phyloP scores from a whole-genome alignment of 192 early-diverging fungal genomes.

The Backusella australiensis region DNA sequence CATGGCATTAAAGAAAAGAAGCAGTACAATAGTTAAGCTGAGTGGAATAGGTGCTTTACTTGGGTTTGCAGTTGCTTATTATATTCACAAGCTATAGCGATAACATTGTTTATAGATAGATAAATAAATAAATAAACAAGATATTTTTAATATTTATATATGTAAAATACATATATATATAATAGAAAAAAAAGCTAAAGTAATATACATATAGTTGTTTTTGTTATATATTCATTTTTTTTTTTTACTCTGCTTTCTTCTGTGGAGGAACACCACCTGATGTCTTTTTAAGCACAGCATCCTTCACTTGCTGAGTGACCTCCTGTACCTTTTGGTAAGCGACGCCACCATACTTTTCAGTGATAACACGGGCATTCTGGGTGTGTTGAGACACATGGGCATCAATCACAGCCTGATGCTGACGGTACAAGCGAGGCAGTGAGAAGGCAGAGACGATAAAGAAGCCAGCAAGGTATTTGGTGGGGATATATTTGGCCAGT shows the following conservation, averaged over 20 bases:
- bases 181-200: not conserved
- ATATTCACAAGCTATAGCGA: not conserved
- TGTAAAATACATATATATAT: not conserved
- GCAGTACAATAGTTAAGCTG: not conserved
- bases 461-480: slow-evolving; percentile 27
- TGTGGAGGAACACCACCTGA: not conserved
- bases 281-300: not conserved
- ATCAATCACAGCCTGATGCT: slow-evolving; percentile 30
- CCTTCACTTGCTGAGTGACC: not conserved
- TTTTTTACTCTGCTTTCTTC: not conserved
- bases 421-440: slow-evolving; percentile 26
- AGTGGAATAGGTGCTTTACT: not conserved
- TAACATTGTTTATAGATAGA: not conserved
- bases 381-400: slow-evolving; percentile 21
- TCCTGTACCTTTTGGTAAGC: slow-evolving; percentile 18
- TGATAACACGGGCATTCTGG: slow-evolving; percentile 12
- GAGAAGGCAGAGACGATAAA: slow-evolving; percentile 20
- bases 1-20: not conserved
- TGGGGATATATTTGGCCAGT: slow-evolving; percentile 25
- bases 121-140: not conserved
- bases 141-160: not conserved
- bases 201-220: not conserved
- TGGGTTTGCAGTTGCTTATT: not conserved
- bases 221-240: not conserved
- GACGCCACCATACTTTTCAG: slow-evolving; percentile 25